Base-by-base conservation (phyloP, 768 basidiomycete species). In the Thelephora ganbajun region DNA sequence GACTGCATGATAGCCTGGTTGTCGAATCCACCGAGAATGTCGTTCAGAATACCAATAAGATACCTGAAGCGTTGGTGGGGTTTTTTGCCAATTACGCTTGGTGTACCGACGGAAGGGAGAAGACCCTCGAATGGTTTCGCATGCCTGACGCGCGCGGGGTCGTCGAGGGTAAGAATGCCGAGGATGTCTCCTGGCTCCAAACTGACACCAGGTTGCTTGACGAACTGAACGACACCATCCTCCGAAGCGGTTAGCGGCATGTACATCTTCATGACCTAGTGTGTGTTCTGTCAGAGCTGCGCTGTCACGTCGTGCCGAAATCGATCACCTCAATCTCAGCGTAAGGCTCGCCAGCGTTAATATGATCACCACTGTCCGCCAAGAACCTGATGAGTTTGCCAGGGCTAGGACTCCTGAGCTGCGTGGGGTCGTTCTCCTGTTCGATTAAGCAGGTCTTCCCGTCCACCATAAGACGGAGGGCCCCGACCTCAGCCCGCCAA, bases 361-460 rank as follows among this genome's bases (percentile, higher is more conserved):
- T 76, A 63, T 98, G 96, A 51, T 99, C 96, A 6, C 96, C 96
- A 49, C 88, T 93, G 58, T 99, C 96, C 54, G 98, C 81, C 52
- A 98, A 77, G 70, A 83, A 93, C 33, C 93, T 77, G 48, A 99
- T 77, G 44, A 99, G 77, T 66, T 99, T 99, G 34, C 96, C 96
- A 9, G 96, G 96, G 66, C 83, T 89, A 7, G 96, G 96, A 59
- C 87, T 91, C 56, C 96, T 74, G 42, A 98, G 71, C 63, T 98
- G 94, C 19, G 96, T 99, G 13, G 96, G 96, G 59, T 99, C 96
- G 57, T 97, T 97, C 73, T 99, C 96, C 66, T 98, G 93, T 64
- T 97, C 96, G 56, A 99, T 92, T 67, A 97, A 73, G 63, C 93
- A 96, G 13, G 96, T 99, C 74, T 97, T 94, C 46, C 91, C 77